These are phyloP conservation scores for Thuidium tamariscinum DNA, from an alignment of 225 moss, liverwort and hornwort genomes.

Conservation along the genomic window DNA sequence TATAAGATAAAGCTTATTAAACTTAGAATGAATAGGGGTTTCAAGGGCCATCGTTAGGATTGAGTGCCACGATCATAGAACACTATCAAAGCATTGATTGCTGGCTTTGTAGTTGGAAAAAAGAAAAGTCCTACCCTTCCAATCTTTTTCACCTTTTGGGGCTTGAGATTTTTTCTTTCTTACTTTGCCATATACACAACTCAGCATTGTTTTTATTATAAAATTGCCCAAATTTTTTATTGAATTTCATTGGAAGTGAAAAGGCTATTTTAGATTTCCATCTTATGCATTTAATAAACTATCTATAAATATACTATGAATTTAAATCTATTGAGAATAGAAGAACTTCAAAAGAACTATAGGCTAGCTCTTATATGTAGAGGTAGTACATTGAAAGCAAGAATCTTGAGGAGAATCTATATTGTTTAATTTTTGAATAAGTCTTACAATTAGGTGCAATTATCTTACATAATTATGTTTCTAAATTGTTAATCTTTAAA, in stretches of 20 bases:
- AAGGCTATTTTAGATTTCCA: neutral
- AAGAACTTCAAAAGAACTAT: fast-evolving
- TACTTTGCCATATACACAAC: fast-evolving
- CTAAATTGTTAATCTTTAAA: too few species aligned
- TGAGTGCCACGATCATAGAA: too few species aligned
- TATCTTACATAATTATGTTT: too few species aligned
- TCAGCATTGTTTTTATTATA: neutral
- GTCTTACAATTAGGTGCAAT: too few species aligned
- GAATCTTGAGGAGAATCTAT: too few species aligned
- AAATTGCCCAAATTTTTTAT: neutral
- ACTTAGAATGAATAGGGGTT: fast-evolving
- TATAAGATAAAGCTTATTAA: neutral
- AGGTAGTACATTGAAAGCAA: neutral
- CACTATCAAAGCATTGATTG: too few species aligned
- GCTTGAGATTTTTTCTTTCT: neutral
- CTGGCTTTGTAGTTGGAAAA: neutral
- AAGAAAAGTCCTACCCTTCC: neutral
- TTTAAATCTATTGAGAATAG: neutral
- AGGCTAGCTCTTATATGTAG: neutral
- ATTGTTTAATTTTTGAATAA: too few species aligned
- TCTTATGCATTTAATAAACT: neutral
- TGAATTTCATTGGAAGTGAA: neutral
- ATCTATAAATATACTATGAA: neutral
- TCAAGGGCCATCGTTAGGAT: neutral
- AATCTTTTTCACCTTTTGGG: fast-evolving